phyloP scores from a whole-genome alignment of 2,329 filamentous ascomycete species.

The Fusarium humuli region DNA sequence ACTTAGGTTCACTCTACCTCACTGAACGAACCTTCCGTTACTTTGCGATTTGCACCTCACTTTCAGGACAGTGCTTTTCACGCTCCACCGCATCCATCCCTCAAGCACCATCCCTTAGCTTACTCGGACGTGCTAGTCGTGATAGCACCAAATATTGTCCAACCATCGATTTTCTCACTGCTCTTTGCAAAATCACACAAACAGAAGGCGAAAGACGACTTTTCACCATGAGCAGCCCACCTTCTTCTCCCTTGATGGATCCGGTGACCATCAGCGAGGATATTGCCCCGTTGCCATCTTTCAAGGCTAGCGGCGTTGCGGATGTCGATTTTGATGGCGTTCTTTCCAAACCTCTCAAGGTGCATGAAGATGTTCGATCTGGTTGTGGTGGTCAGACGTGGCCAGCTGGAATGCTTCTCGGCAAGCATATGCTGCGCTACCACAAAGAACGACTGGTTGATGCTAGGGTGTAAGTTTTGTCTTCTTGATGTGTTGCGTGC shows the following conservation, averaged over 20 bases:
- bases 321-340: slow-evolving; percentile 77
- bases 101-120: slow-evolving; percentile 13
- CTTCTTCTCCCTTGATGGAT: slow-evolving; percentile 63
- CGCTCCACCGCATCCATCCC: slow-evolving; percentile 14
- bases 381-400: slow-evolving; percentile 95
- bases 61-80: slow-evolving; percentile 6
- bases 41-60: not conserved
- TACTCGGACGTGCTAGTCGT: slow-evolving; percentile 5
- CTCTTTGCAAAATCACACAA: not conserved
- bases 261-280: slow-evolving; percentile 65
- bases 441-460: slow-evolving; percentile 71
- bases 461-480: slow-evolving; percentile 73
- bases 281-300: slow-evolving; percentile 68
- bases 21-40: not conserved
- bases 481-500: slow-evolving; percentile 3
- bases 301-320: slow-evolving; percentile 66
- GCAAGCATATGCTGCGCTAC: slow-evolving; percentile 85
- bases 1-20: not conserved
- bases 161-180: slow-evolving; percentile 1
- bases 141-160: slow-evolving; percentile 15
- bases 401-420: slow-evolving; percentile 91
- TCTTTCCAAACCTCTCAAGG: slow-evolving; percentile 73
- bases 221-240: slow-evolving; percentile 48
- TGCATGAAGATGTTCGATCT: slow-evolving; percentile 86
- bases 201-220: not conserved